Evolutionary conservation across 2,329 filamentous ascomycete species (phyloP), one percentile per base, ranked within the genome.

Genomic region (Fonsecaea erecta): DNA sequence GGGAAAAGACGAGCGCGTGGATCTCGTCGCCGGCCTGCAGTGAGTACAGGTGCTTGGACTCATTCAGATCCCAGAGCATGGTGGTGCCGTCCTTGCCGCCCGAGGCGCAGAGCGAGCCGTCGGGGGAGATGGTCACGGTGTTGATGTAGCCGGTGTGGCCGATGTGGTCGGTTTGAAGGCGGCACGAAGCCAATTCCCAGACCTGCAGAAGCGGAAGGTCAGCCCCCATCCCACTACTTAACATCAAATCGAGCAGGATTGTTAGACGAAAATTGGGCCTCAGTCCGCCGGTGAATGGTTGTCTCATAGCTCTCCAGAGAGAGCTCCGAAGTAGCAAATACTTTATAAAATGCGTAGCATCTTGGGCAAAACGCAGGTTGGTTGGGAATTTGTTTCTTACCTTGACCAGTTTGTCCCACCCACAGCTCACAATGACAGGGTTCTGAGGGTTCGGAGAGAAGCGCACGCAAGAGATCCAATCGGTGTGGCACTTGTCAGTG

Each of bases 301-400:
- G 92, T 99, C 94, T 99, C 95, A 98, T 97, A 82, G 92, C 93
- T n/a, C n/a, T n/a, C 87, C 43, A 18, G 3, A 56, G 81, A 82
- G 84, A 77, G 92, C 93, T 99, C 95, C 97, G 94, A 98, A 99
- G 95, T 98, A 98, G 95, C 95, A 98, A 98, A 98, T 98, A 98
- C 93, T 92, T 93, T 35, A 61, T 84, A 24, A 48, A 48, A 82
- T 81, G 88, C 87, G 90, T 88, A 90, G 86, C 94, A 98, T 98
- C 94, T 95, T 80, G 88, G 84, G 84, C 80, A 72, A 65, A 62
- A 12, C 63, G 28, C 8, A 30, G 26, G 26, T 21, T 34, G 21
- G 21, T 26, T 9, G 9, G 40, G 60, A 69, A 61, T 56, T 57
- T 67, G 64, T 28, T 71, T 87, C 93, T 77, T 86, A 99, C 95